These are phyloP conservation scores for Pleurotus cornucopiae DNA, from an alignment of 768 basidiomycete genomes.

Conservation along the genomic window DNA sequence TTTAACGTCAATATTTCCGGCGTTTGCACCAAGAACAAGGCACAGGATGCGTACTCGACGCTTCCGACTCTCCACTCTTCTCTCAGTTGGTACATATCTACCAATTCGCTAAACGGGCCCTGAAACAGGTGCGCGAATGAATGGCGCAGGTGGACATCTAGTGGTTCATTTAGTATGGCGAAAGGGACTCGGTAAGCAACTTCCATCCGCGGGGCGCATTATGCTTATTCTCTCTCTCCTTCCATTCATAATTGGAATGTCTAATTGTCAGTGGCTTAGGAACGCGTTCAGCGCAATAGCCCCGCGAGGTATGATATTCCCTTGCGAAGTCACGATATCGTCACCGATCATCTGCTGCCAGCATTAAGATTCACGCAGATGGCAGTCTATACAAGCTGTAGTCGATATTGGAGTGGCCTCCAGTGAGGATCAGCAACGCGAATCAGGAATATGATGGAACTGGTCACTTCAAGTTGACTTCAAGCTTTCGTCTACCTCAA, in stretches of 20 bases:
- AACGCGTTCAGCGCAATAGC: constrained; percentile 63
- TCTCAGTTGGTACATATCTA: constrained; percentile 43
- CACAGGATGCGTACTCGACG: constrained; percentile 47
- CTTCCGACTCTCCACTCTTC: constrained; percentile 68
- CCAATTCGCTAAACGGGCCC: constrained; percentile 2
- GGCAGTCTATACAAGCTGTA: too few relatives aligned
- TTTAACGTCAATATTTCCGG: too few relatives aligned
- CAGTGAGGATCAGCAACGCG: too few relatives aligned
- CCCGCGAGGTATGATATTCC: constrained; percentile 12
- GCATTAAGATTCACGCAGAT: too few relatives aligned
- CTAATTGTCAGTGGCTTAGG: constrained; percentile 67
- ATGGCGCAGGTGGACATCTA: constrained; percentile 37
- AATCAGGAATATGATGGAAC: too few relatives aligned
- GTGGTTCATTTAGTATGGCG: constrained; percentile 62
- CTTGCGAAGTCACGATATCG: too few relatives aligned
- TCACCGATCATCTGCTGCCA: too few relatives aligned
- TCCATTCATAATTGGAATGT: constrained; percentile 50
- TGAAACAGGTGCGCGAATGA: too few relatives aligned
- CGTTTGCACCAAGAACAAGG: constrained; percentile 37
- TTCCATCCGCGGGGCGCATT: not conserved
- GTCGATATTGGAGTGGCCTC: too few relatives aligned
- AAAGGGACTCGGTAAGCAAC: constrained; percentile 35
- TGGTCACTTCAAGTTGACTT: too few relatives aligned
- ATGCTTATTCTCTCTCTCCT: not conserved
- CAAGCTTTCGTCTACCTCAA: too few relatives aligned